These are phyloP conservation scores for Aspergillus sclerotioniger DNA, from an alignment of 495 filamentous ascomycete genomes.

Conservation along the genomic window DNA sequence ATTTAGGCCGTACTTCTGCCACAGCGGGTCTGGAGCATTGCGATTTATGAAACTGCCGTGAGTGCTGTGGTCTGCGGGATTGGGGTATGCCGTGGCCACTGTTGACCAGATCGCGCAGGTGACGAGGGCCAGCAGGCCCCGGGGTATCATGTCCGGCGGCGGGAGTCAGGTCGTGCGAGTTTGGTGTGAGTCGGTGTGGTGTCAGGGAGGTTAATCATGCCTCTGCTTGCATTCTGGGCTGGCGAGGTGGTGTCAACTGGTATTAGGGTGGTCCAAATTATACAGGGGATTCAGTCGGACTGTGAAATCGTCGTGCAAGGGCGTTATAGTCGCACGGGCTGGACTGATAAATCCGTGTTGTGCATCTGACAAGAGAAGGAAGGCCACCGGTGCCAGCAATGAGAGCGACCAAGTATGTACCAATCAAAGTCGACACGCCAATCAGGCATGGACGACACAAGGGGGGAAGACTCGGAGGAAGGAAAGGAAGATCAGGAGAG, in stretches of 20 bases:
- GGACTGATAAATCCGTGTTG: background rate
- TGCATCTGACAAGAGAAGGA: background rate
- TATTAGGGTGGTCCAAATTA: background rate
- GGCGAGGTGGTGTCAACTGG: background rate
- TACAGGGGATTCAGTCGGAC: background rate
- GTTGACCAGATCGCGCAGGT: conserved; percentile 24
- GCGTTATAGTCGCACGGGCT: conserved; percentile 1
- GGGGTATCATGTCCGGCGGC: conserved; percentile 13
- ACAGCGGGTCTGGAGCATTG: conserved; percentile 22
- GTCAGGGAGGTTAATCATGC: conserved; percentile 10
- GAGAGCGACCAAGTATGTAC: background rate
- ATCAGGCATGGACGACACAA: background rate
- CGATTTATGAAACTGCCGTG: conserved; percentile 16
- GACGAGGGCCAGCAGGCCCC: conserved; percentile 17
- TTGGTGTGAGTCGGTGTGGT: background rate
- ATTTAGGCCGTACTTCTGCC: conserved; percentile 33
- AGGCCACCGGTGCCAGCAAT: background rate
- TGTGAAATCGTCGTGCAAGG: background rate
- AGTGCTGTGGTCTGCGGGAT: conserved; percentile 10
- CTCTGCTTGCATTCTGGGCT: conserved; percentile 21
- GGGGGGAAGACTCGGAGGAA: background rate
- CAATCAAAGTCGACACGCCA: background rate
- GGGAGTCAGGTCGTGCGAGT: background rate
- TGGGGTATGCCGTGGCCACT: conserved; percentile 17
- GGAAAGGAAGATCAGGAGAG: conserved; percentile 1